Conservation (phyloP, 306 rosid genomes). For the Sophora flavescens region DNA sequence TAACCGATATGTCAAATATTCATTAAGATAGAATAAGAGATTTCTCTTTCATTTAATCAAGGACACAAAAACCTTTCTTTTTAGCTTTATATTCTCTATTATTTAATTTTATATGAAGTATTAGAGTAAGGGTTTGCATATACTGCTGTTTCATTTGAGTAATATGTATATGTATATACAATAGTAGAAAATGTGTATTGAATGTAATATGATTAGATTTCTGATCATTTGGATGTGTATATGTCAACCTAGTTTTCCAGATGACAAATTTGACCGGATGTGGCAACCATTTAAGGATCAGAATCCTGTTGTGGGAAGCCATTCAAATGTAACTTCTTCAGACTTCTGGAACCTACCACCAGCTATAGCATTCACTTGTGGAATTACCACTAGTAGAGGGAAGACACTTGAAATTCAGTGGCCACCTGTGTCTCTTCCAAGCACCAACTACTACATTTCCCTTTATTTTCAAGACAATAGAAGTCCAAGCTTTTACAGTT, state of each 20-base stretch:
- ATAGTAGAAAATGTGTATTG: neutral
- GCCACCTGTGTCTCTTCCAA: conserved; percentile 69
- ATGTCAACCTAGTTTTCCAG: conserved; percentile 79
- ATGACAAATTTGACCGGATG: conserved; percentile 80
- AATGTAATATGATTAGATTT: conserved; percentile 20
- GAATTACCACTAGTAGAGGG: conserved; percentile 68
- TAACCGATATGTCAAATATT: no score
- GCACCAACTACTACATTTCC: conserved; percentile 70
- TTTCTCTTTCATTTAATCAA: no score
- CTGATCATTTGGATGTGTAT: conserved; percentile 50
- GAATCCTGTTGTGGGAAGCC: conserved; percentile 57
- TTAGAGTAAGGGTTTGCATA: neutral
- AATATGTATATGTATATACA: neutral
- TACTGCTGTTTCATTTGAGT: neutral
- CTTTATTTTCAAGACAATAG: conserved; percentile 88
- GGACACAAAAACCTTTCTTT: no score
- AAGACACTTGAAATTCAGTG: conserved; percentile 69
- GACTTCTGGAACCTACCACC: conserved; percentile 93
- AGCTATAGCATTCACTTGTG: conserved; percentile 48
- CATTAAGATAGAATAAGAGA: no score
- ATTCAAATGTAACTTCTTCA: conserved; percentile 54
- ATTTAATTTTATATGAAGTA: neutral
- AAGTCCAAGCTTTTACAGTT: conserved; percentile 65
- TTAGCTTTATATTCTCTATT: neutral
- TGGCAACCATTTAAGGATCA: conserved; percentile 79